phyloP scores from a whole-genome alignment of 2,329 filamentous ascomycete genomes.

The Botrytis porri region DNA sequence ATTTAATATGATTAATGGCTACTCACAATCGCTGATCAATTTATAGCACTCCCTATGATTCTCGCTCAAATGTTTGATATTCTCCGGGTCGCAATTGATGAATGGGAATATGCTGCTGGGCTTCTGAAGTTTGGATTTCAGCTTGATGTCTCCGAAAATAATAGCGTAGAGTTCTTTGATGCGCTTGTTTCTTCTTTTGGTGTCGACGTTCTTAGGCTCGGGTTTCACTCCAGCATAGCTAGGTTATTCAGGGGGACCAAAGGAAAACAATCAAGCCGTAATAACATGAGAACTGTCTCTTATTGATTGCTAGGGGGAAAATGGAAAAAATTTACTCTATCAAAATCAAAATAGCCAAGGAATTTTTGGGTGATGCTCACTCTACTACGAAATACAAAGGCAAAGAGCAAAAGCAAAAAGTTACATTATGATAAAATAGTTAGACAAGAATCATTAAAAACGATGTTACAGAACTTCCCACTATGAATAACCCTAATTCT shows the following conservation, averaged over 20 bases:
- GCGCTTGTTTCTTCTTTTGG: neutral
- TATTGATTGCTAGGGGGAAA: neutral
- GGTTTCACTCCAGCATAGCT: neutral
- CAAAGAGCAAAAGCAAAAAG: neutral
- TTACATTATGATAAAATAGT: neutral
- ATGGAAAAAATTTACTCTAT: rapidly evolving
- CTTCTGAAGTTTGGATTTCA: neutral
- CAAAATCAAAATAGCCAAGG: neutral
- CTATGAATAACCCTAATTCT: rapidly evolving
- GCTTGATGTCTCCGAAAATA: neutral
- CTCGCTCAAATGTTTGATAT: neutral
- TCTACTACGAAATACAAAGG: neutral
- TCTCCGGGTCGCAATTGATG: neutral
- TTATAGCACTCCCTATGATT: neutral
- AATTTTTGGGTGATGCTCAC: neutral
- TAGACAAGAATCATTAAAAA: neutral
- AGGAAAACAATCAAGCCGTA: neutral
- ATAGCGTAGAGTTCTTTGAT: neutral
- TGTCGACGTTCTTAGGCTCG: neutral
- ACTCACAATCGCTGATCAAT: neutral
- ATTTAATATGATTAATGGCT: rapidly evolving
- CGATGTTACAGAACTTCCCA: neutral
- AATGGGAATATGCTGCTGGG: neutral
- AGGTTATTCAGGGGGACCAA: neutral
- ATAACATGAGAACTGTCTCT: neutral